Evolutionary conservation across 1,139 yeast species (phyloP).

Genomic region (Debaryomyces sp.): DNA sequence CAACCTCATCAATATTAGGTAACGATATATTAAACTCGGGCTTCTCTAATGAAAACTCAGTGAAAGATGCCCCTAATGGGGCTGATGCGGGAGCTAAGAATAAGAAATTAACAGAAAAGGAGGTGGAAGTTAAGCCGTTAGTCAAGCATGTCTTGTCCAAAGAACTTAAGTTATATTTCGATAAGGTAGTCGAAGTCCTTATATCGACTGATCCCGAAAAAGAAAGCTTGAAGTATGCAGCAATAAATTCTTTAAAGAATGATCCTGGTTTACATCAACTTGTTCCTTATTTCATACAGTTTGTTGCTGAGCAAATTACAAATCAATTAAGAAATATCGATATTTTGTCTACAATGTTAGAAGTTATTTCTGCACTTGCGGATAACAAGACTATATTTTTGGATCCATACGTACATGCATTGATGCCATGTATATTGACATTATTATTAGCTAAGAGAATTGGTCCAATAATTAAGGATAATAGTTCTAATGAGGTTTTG

Average conservation of each 20-base stretch:
- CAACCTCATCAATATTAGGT: constrained; percentile 54
- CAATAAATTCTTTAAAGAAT: constrained; percentile 76
- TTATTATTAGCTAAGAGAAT: constrained; percentile 84
- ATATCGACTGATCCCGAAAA: constrained; percentile 59
- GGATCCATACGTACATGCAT: constrained; percentile 94
- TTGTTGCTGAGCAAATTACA: constrained; percentile 93
- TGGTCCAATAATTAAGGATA: constrained; percentile 57
- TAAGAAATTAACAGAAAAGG: constrained; percentile 48
- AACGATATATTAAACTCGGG: constrained; percentile 40
- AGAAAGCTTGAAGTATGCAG: constrained; percentile 71
- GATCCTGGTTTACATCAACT: constrained; percentile 98
- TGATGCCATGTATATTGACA: constrained; percentile 94
- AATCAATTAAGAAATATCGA: constrained; percentile 78
- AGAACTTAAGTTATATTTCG: constrained; percentile 91
- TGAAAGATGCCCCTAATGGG: constrained; percentile 18
- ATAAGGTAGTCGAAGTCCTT: constrained; percentile 83
- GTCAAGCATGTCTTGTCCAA: constrained; percentile 97
- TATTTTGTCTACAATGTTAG: constrained; percentile 83
- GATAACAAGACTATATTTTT: constrained; percentile 85
- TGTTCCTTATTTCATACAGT: constrained; percentile 94
- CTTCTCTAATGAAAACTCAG: constrained; percentile 18
- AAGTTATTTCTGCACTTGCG: constrained; percentile 82
- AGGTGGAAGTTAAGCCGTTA: constrained; percentile 82
- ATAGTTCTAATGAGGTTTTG: constrained; percentile 31
- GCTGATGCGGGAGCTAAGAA: constrained; percentile 25